Conservation (phyloP, 192 early-diverging fungal species). For the Backusella macrospora region DNA sequence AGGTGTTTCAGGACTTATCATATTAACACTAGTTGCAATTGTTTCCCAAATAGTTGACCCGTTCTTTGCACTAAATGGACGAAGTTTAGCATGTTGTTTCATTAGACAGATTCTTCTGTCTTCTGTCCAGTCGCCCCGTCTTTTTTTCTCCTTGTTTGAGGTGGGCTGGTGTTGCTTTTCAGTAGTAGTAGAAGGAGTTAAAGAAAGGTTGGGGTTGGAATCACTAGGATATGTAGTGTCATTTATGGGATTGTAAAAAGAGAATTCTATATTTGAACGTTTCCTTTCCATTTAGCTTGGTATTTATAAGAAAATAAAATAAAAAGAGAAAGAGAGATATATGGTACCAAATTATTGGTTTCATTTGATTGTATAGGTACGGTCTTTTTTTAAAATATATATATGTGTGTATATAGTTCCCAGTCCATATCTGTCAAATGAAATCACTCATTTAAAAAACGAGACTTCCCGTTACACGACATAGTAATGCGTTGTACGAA, state of each 20-base stretch:
- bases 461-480: background rate
- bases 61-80: background rate
- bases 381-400: too few species aligned
- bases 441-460: background rate
- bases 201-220: background rate
- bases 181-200: too few species aligned
- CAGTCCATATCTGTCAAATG: constrained; percentile 15
- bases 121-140: background rate
- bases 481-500: background rate
- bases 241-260: constrained; percentile 1
- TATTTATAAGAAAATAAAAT: background rate
- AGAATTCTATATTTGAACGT: background rate
- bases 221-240: background rate
- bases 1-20: constrained; percentile 4
- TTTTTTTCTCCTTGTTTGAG: background rate
- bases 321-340: background rate
- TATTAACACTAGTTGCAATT: background rate
- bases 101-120: constrained; percentile 1
- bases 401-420: too few species aligned
- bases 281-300: background rate
- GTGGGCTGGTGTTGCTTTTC: background rate
- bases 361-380: background rate
- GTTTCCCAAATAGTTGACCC: background rate
- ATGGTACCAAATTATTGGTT: background rate
- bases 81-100: constrained; percentile 4